Evolutionary conservation across 257 asterid species (phyloP).

Genomic region (Fraxinus americana): DNA sequence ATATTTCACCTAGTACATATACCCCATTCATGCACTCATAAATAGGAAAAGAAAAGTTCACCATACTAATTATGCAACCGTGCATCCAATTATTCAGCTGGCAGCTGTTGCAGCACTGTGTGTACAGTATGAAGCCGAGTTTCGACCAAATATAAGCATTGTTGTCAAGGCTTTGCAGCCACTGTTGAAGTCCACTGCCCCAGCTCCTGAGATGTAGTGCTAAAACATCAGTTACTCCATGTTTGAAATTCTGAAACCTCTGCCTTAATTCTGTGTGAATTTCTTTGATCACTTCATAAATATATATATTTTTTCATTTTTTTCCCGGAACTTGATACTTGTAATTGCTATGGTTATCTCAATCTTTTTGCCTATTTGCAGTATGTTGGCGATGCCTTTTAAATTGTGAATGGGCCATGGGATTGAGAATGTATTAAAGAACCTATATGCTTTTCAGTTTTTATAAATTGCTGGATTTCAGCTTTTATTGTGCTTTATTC

Average conservation of each 20-base stretch:
- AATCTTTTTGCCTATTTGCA: background rate
- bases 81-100: slow-evolving; percentile 24
- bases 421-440: slow-evolving; percentile 6
- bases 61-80: background rate
- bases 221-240: background rate
- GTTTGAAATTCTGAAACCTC: background rate
- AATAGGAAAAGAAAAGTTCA: background rate
- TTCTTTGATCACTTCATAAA: background rate
- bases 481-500: background rate
- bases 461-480: background rate
- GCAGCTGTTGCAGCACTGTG: slow-evolving; percentile 50
- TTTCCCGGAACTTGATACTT: background rate
- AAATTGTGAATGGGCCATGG: background rate
- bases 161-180: slow-evolving; percentile 49
- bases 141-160: slow-evolving; percentile 47
- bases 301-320: slow-evolving; percentile 7
- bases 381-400: slow-evolving; percentile 12
- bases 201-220: slow-evolving; percentile 25
- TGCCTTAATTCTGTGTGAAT: slow-evolving; percentile 12
- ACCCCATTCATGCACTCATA: background rate
- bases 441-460: background rate
- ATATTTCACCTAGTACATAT: background rate
- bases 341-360: background rate
- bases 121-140: slow-evolving; percentile 45
- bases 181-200: slow-evolving; percentile 31